Evolutionary conservation across 129 eudicot species (phyloP), one percentile per base, ranked within the genome.

Genomic region (Scalesia atractyloides): DNA sequence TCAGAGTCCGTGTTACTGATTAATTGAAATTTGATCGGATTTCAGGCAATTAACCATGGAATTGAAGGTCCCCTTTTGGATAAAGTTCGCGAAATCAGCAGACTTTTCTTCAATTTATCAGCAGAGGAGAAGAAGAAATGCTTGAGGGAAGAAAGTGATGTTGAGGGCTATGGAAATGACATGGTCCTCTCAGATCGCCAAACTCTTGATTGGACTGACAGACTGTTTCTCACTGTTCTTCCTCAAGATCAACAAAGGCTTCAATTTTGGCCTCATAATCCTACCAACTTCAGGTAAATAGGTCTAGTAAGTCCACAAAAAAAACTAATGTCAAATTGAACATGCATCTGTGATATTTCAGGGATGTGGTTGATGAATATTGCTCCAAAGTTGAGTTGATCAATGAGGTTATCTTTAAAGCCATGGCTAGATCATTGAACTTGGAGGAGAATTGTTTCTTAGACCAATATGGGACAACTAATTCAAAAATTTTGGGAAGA

Each of bases 151-250:
- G 58, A 36, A 9, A 64, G 82, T 47, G 86, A 80, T 49, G 5
- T 70, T 68, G 86, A 89, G 52, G 96, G 96, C 22, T 89, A 89
- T 67, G 96, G 91, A 2, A 84, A 74, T 58, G 96, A 89, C 22
- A 74, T 48, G 41, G 75, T 89, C 52, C 44, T 79, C 20, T 84
- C 82, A 1, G 86, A 86, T 59, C 48, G 75, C 0, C 89, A 89
- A 50, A 73, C 82, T 66, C 77, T 89, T 57, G 92, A 89, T 64
- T 84, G 92, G 89, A 75, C 30, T 5, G 89, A 89, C 48, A 65
- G 96, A 19, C 70, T 86, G 52, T 86, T 66, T 57, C 86, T 89
- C 9, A 7, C 26, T n/a, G 68, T 73, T 5, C 46, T 57, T 20
- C 96, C 96, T 7, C 75, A 84, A 47, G 66, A 78, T 61, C 73